These are phyloP conservation scores for Ambrosiella cleistominuta DNA, from an alignment of 2,329 filamentous ascomycete species.

Conservation along the genomic window DNA sequence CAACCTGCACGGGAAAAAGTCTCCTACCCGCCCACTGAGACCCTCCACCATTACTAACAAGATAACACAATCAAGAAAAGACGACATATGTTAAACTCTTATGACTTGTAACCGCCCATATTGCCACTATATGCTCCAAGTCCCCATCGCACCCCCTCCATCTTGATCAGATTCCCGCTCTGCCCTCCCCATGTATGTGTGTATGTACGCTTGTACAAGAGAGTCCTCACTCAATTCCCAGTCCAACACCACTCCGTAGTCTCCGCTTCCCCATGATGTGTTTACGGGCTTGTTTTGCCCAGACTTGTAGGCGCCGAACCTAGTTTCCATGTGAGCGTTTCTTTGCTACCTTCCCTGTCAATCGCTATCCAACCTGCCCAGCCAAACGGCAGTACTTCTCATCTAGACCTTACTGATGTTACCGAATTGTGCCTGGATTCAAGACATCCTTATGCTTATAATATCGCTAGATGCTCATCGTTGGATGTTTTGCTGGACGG, in stretches of 20 bases:
- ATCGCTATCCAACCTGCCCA: neutral
- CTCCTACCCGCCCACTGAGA: neutral
- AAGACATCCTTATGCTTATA: too few species aligned
- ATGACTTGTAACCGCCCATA: too few species aligned
- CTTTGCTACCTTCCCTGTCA: neutral
- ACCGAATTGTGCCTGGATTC: neutral
- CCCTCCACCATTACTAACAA: neutral
- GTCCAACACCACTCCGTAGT: neutral
- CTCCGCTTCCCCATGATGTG: neutral
- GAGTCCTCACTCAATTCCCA: neutral
- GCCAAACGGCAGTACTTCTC: neutral
- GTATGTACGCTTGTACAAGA: too few species aligned
- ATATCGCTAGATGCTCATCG: too few species aligned
- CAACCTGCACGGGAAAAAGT: neutral
- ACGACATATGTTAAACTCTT: too few species aligned
- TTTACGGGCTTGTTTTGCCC: neutral
- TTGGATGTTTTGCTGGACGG: too few species aligned
- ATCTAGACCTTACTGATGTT: neutral
- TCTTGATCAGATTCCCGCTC: too few species aligned
- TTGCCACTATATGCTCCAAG: too few species aligned
- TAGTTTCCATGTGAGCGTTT: neutral
- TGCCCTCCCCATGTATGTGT: too few species aligned
- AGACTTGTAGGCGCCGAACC: conserved; percentile 1
- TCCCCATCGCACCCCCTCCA: too few species aligned
- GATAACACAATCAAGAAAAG: too few species aligned